Evolutionary conservation across 2,329 filamentous ascomycete genomes (phyloP).

Genomic region (Xylaria sp.): DNA sequence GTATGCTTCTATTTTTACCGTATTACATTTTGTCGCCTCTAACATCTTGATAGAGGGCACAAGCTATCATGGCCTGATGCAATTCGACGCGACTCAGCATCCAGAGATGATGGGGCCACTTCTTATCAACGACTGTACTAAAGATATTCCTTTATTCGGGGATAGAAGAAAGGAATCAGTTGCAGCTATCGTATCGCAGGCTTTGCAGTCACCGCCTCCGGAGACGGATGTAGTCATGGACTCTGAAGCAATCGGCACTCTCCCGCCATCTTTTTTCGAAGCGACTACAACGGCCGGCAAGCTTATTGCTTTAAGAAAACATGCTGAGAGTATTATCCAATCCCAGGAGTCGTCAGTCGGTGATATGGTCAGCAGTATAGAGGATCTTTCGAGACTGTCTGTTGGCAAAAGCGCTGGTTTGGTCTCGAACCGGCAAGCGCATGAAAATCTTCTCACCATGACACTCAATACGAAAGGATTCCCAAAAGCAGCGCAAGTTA

Average conservation of each 20-base stretch:
- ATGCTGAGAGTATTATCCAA: slow-evolving; percentile 26
- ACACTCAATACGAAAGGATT: slow-evolving; percentile 43
- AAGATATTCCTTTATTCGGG: slow-evolving; percentile 54
- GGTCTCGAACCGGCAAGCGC: slow-evolving; percentile 50
- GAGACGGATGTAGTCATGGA: slow-evolving; percentile 35
- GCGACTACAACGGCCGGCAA: slow-evolving; percentile 45
- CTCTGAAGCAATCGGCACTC: slow-evolving; percentile 32
- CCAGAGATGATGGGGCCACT: slow-evolving; percentile 50
- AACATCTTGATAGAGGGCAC: slow-evolving; percentile 39
- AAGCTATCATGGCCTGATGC: slow-evolving; percentile 52
- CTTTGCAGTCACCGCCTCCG: slow-evolving; percentile 35
- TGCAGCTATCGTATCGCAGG: slow-evolving; percentile 38
- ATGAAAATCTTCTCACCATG: slow-evolving; percentile 49
- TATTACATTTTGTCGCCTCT: slow-evolving; percentile 19
- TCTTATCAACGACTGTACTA: slow-evolving; percentile 48
- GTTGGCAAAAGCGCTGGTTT: slow-evolving; percentile 35
- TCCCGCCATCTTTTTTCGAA: slow-evolving; percentile 40
- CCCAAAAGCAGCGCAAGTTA: slow-evolving; percentile 45
- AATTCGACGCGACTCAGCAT: slow-evolving; percentile 52
- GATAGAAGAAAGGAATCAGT: slow-evolving; percentile 44
- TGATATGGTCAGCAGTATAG: slow-evolving; percentile 23
- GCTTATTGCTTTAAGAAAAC: slow-evolving; percentile 41
- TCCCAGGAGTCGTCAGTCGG: slow-evolving; percentile 15
- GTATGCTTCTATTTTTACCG: slow-evolving; percentile 30
- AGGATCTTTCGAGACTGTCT: slow-evolving; percentile 34